Evolutionary conservation across 805 yeast genomes (phyloP), one percentile per base, ranked within the genome.

Genomic region (Metschnikowia continentalis): DNA sequence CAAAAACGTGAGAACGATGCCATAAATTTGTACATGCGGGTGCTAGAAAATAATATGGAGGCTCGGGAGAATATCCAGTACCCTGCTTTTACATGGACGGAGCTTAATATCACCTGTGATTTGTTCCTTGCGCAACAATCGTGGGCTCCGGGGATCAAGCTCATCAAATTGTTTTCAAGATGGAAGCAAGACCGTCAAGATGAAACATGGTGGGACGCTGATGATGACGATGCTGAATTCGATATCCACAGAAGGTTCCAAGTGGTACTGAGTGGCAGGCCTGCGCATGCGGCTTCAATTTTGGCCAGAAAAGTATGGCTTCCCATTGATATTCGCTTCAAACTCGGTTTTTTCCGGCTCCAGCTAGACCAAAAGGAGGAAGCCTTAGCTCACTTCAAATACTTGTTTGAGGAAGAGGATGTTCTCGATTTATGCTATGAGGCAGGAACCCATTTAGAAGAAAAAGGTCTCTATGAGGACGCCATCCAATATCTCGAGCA

Each of bases 281-380:
- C 54, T 2, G 32, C 53, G 19, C 42, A 49, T 3, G 56, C 51
- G 6, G 45, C 49, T 6, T 32, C 46, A 3, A 61, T 64, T 13
- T 53, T 51, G 53, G 51, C 52, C 32, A 62, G 61, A 40, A 54
- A 51, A 14, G 81, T 68, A 57, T 66, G 76, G 7, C 67, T 94
- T 19, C 98, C 98, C 1, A 82, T 91, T 43, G 98, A 92, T 70
- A 88, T 94, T 23, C 70, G 98, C 49, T 84, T 83, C 32, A 88
- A 94, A 65, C 64, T 94, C 22, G 96, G 96, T 0, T 66, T 83
- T 10, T 75, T 88, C 45, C 76, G 99, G 52, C 69, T 94, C 32
- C 81, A 83, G 49, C 68, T 81, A 35, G 83, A 81, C 47, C 76
- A 84, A 41, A 71, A 76, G 26, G 78, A 77, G 1, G 97, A 91